Percentiles rank a stretch among this genome's conserved stretches.
Evolutionary conservation across 805 yeast species (phyloP).

Genomic region (Hanseniaspora jakobsenii): DNA sequence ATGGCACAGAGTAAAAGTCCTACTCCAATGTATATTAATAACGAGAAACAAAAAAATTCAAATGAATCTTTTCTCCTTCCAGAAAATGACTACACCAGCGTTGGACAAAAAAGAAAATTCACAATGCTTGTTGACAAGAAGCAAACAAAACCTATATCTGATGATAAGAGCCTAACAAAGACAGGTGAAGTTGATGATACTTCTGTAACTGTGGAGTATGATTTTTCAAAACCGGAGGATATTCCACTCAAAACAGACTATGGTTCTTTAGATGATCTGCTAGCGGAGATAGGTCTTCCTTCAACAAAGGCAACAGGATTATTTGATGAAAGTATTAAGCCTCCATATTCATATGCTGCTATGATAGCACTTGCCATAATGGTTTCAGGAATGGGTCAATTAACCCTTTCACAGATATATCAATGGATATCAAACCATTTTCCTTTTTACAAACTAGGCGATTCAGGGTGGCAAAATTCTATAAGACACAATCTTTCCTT

Average conservation of each 20-base stretch:
- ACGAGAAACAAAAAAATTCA: too few relatives aligned
- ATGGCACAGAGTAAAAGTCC: too few relatives aligned
- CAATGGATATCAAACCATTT: conserved; percentile 84
- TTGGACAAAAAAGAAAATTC: too few relatives aligned
- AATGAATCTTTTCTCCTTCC: too few relatives aligned
- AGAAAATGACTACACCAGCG: too few relatives aligned
- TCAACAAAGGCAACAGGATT: conserved; percentile 14
- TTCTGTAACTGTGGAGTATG: neutral
- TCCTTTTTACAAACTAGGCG: conserved; percentile 67
- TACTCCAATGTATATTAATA: too few relatives aligned
- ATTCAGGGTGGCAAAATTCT: conserved; percentile 95
- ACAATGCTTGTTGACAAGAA: too few relatives aligned
- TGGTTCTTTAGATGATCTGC: conserved; percentile 13
- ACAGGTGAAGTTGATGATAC: neutral
- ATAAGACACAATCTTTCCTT: conserved; percentile 87
- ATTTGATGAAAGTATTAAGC: conserved; percentile 37
- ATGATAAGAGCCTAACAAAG: neutral
- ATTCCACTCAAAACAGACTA: conserved; percentile 11
- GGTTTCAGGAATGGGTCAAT: conserved; percentile 57
- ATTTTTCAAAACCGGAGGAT: conserved; percentile 19
- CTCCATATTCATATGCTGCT: conserved; percentile 89
- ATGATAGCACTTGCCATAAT: conserved; percentile 86
- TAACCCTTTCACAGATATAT: conserved; percentile 76
- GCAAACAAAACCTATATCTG: too few relatives aligned
- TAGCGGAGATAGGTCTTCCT: conserved; percentile 12